Conservation (phyloP, 2,329 filamentous ascomycete species). For the Nemania bipapillata region DNA sequence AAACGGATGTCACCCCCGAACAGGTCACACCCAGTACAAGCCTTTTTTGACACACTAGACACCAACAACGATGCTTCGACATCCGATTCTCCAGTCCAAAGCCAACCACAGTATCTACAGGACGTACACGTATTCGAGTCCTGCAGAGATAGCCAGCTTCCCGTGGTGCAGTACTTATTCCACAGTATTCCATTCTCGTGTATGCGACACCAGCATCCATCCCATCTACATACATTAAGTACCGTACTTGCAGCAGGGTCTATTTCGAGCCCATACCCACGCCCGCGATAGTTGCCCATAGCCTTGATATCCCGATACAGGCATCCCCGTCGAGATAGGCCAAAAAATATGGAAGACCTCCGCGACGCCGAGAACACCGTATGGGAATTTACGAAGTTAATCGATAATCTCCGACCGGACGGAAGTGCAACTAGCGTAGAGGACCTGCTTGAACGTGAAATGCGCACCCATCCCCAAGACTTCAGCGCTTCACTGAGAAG, state of each 20-base stretch:
- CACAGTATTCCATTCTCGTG: background rate
- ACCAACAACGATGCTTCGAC: background rate
- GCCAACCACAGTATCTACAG: background rate
- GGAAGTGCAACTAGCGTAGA: conserved; percentile 5
- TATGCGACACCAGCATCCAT: background rate
- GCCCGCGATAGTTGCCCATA: too few relatives aligned
- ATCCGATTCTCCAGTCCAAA: background rate
- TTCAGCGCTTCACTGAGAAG: conserved; percentile 36
- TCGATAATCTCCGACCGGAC: conserved; percentile 39
- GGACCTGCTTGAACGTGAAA: conserved; percentile 17
- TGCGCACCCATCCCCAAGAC: conserved; percentile 33
- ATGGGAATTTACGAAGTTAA: conserved; percentile 39
- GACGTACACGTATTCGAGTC: background rate
- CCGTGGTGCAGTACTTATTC: background rate
- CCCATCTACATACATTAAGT: too few relatives aligned
- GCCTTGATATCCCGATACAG: too few relatives aligned
- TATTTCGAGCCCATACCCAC: too few relatives aligned
- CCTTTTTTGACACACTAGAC: conserved; percentile 2
- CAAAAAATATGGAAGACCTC: conserved; percentile 46
- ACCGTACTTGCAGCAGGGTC: background rate
- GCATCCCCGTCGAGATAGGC: background rate
- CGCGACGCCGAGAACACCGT: conserved; percentile 45
- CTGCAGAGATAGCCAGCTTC: background rate
- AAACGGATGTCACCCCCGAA: conserved; percentile 25
- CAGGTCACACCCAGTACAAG: conserved; percentile 21